Conservation (phyloP, 164 flowering plant species). For the Magnolia officinalis region DNA sequence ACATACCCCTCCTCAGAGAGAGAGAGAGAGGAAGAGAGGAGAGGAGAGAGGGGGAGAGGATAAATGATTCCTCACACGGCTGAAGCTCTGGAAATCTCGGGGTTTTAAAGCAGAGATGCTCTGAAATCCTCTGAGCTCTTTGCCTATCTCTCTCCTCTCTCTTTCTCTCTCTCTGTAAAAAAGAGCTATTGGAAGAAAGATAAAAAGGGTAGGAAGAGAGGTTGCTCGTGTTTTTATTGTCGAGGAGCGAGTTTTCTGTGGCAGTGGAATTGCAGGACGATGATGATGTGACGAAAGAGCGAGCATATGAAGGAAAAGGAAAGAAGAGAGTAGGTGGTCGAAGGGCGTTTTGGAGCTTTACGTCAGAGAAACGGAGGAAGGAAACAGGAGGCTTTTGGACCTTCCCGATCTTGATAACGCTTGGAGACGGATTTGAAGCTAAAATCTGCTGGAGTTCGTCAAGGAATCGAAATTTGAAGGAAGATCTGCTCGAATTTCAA, state of each 20-base stretch:
- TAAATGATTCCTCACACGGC: slow-evolving; percentile 10
- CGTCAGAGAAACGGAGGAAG: background rate
- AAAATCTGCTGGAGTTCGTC: background rate
- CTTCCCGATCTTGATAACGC: background rate
- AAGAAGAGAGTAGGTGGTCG: background rate
- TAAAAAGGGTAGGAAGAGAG: background rate
- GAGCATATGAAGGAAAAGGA: background rate
- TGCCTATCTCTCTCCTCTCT: slow-evolving; percentile 17
- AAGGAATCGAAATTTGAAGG: background rate
- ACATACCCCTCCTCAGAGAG: background rate
- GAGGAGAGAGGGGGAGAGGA: background rate
- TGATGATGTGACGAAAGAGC: background rate
- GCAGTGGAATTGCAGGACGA: background rate
- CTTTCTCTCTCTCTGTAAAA: background rate
- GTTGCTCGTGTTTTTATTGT: background rate
- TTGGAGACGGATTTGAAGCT: background rate
- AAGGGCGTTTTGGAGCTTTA: background rate
- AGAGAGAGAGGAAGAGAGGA: slow-evolving; percentile 7
- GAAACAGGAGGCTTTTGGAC: background rate
- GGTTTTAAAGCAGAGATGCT: slow-evolving; percentile 34
- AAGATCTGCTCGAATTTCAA: background rate
- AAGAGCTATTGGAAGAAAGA: background rate
- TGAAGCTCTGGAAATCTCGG: slow-evolving; percentile 7
- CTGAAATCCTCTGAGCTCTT: slow-evolving; percentile 28
- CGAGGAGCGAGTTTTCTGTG: background rate